Conservation (phyloP, 768 basidiomycete species). For the Cantharellus cinnabarinus region DNA sequence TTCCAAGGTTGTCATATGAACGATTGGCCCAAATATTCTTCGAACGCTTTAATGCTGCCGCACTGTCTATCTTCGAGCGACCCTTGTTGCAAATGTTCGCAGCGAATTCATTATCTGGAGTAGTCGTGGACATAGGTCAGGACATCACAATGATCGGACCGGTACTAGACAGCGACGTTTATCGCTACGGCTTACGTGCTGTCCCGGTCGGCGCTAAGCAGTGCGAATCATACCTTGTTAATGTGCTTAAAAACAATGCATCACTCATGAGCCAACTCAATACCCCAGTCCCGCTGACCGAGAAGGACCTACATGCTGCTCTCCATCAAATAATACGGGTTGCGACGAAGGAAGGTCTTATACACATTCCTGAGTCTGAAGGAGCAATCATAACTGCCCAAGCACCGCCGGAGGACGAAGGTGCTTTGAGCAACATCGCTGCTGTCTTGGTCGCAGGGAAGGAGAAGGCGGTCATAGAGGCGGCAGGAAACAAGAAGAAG, state of each 20-base stretch:
- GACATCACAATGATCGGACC: slow-evolving; percentile 59
- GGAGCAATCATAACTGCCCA: slow-evolving; percentile 28
- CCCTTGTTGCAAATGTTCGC: slow-evolving; percentile 73
- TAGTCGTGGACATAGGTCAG: slow-evolving; percentile 67
- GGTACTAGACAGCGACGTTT: slow-evolving; percentile 50
- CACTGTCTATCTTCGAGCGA: slow-evolving; percentile 59
- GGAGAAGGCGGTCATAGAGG: slow-evolving; percentile 75
- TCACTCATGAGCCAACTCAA: slow-evolving; percentile 37
- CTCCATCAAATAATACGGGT: slow-evolving; percentile 46
- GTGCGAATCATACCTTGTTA: slow-evolving; percentile 58
- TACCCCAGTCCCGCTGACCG: slow-evolving; percentile 28
- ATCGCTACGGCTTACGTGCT: slow-evolving; percentile 18
- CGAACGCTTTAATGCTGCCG: slow-evolving; percentile 80
- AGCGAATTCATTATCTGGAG: slow-evolving; percentile 43
- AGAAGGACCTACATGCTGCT: slow-evolving; percentile 25
- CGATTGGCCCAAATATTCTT: slow-evolving; percentile 70
- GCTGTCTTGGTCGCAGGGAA: slow-evolving; percentile 81
- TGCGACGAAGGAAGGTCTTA: slow-evolving; percentile 40
- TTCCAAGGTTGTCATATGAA: slow-evolving; percentile 49
- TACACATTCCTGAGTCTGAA: slow-evolving; percentile 46
- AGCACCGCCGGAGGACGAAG: slow-evolving; percentile 36
- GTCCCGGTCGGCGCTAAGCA: slow-evolving; percentile 13
- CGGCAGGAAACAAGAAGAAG: slow-evolving; percentile 57
- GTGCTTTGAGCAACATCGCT: slow-evolving; percentile 77
- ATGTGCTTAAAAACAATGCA: slow-evolving; percentile 45